A percentile compares a stretch with the other conserved stretches of the same genome.
Conservation (phyloP, 2,329 filamentous ascomycete genomes). For the Penicillium sp. region DNA sequence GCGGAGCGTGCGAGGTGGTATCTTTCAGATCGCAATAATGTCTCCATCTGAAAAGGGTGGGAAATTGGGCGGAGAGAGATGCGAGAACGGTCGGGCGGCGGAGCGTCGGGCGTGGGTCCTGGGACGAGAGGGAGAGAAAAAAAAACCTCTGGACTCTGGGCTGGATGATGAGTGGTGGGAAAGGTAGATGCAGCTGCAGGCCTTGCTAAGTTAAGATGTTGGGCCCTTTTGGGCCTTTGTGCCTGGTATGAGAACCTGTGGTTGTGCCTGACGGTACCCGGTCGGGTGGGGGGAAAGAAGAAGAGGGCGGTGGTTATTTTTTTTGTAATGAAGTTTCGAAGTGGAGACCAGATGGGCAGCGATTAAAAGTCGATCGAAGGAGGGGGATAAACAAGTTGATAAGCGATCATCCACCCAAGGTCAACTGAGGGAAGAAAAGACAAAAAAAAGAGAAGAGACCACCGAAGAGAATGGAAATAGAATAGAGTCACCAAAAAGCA, state of each 20-base stretch:
- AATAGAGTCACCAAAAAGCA: constrained; percentile 11
- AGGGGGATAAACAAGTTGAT: constrained; percentile 6
- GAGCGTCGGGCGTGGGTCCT: constrained; percentile 23
- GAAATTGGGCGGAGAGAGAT: constrained; percentile 25
- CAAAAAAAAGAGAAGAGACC: not conserved
- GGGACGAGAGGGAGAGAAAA: constrained; percentile 11
- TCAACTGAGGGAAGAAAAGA: not conserved
- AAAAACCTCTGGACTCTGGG: not conserved
- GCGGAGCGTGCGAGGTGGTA: constrained; percentile 35
- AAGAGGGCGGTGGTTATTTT: not conserved
- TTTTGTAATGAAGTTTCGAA: not conserved
- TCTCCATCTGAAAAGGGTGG: constrained; percentile 43
- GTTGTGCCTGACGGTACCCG: constrained; percentile 33
- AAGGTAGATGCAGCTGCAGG: constrained; percentile 31
- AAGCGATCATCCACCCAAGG: not conserved
- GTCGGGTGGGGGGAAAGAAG: constrained; percentile 21
- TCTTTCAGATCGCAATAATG: constrained; percentile 39
- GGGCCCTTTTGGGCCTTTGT: constrained; percentile 26
- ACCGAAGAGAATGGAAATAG: not conserved
- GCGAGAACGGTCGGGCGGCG: constrained; percentile 24
- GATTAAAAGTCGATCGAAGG: constrained; percentile 4
- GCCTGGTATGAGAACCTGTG: constrained; percentile 16
- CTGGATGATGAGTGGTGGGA: constrained; percentile 8
- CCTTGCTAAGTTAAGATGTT: constrained; percentile 6
- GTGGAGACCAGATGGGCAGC: constrained; percentile 22